Conservation (phyloP, 1,139 yeast species). For the Zygosaccharomyces pseudobailii region DNA sequence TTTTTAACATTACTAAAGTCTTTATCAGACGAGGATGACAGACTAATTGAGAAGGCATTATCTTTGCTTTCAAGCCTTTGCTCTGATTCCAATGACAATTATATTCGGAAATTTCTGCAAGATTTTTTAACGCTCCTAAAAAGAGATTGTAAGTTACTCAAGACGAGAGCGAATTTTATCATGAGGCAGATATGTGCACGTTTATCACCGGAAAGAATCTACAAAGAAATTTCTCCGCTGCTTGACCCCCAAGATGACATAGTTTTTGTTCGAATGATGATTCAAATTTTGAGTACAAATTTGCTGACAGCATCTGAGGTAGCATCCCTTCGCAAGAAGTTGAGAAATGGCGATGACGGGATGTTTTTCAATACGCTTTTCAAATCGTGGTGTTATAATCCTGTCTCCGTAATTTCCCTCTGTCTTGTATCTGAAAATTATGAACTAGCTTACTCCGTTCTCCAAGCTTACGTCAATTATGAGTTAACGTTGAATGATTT, state of each 20-base stretch:
- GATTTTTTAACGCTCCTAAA: constrained; percentile 69
- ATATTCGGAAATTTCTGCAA: constrained; percentile 70
- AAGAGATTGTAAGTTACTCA: constrained; percentile 56
- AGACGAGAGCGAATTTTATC: constrained; percentile 76
- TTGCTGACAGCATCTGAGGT: constrained; percentile 86
- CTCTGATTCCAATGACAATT: constrained; percentile 68
- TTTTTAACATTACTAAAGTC: constrained; percentile 77
- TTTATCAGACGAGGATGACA: constrained; percentile 79
- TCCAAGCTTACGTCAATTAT: constrained; percentile 69
- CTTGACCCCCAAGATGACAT: constrained; percentile 58
- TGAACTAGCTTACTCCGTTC: constrained; percentile 76
- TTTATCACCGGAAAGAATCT: constrained; percentile 77
- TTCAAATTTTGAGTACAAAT: constrained; percentile 83
- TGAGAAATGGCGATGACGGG: constrained; percentile 63
- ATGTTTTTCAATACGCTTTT: constrained; percentile 71
- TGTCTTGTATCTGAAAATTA: constrained; percentile 87
- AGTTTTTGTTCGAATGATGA: constrained; percentile 73
- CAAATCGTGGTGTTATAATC: constrained; percentile 88
- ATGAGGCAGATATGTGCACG: constrained; percentile 79
- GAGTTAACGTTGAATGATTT: constrained; percentile 63
- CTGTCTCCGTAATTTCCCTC: constrained; percentile 81
- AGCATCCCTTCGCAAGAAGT: constrained; percentile 59
- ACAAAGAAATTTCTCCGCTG: constrained; percentile 74
- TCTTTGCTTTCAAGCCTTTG: constrained; percentile 77
- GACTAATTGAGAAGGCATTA: constrained; percentile 60